A percentile compares a stretch with the other conserved stretches of the same genome.
These are phyloP conservation scores for Sclerotinia borealis DNA, from an alignment of 2,329 filamentous ascomycete species.

Conservation along the genomic window DNA sequence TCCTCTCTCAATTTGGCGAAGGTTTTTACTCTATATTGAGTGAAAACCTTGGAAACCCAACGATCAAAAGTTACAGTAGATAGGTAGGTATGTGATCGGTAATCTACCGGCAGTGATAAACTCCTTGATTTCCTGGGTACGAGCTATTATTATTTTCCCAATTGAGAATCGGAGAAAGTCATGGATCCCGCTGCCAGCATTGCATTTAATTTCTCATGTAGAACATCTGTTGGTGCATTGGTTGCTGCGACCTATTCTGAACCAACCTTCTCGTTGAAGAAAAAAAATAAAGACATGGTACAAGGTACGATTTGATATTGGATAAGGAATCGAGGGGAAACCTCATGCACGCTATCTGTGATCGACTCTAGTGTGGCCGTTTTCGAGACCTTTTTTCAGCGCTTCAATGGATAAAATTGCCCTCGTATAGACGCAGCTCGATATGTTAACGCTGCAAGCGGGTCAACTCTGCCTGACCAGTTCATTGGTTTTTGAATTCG, in stretches of 20 bases:
- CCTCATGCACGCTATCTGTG: constrained; percentile 5
- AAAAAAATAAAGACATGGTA: background rate
- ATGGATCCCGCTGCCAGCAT: background rate
- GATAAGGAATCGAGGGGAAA: constrained; percentile 3
- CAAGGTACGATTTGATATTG: background rate
- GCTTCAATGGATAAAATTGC: constrained; percentile 10
- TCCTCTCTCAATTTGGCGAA: background rate
- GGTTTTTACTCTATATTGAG: background rate
- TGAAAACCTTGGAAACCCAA: background rate
- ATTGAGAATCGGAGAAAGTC: background rate
- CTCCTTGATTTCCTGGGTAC: background rate
- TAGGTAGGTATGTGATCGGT: background rate
- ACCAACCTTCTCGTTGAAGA: background rate
- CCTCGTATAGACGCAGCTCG: constrained; percentile 15
- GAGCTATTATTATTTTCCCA: background rate
- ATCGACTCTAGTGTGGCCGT: constrained; percentile 2
- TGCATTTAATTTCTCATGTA: background rate
- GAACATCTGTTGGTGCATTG: background rate
- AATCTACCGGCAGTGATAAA: constrained; percentile 3
- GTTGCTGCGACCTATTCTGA: background rate
- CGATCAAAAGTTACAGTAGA: background rate
- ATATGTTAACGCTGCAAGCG: constrained; percentile 13
- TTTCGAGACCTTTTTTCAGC: constrained; percentile 8
- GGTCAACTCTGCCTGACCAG: background rate
- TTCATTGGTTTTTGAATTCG: background rate